A percentile compares a stretch with the other conserved stretches of the same genome.
Conservation (phyloP, 2,329 filamentous ascomycete species). For the Exophiala xenobiotica region DNA sequence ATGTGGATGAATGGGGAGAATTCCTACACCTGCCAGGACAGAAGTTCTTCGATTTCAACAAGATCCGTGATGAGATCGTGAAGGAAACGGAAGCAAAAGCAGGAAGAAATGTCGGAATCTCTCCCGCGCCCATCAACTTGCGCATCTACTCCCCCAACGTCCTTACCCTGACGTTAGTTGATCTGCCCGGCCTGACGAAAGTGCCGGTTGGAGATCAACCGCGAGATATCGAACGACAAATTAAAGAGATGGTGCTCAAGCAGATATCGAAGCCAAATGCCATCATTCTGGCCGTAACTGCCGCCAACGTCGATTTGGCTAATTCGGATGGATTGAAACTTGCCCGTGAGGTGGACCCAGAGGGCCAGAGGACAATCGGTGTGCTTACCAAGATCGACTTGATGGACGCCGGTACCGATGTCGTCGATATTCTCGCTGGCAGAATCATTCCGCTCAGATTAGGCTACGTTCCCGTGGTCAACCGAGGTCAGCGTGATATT, state of each 20-base stretch:
- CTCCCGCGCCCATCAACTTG: slow-evolving; percentile 92
- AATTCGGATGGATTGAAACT: slow-evolving; percentile 98
- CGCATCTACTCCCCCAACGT: slow-evolving; percentile 98
- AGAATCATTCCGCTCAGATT: slow-evolving; percentile 92
- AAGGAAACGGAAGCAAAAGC: slow-evolving; percentile 96
- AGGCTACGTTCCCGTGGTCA: slow-evolving; percentile 96
- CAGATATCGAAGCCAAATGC: slow-evolving; percentile 98
- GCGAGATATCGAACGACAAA: slow-evolving; percentile 93
- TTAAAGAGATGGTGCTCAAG: slow-evolving; percentile 96
- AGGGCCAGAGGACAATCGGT: slow-evolving; percentile 96
- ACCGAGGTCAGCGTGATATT: slow-evolving; percentile 95
- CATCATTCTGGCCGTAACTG: slow-evolving; percentile 93
- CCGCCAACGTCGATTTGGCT: slow-evolving; percentile 95
- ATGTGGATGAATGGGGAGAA: slow-evolving; percentile 96
- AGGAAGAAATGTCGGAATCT: slow-evolving; percentile 93
- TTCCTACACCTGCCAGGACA: slow-evolving; percentile 96
- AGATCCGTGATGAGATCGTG: slow-evolving; percentile 96
- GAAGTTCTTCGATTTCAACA: slow-evolving; percentile 97
- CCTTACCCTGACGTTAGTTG: slow-evolving; percentile 91
- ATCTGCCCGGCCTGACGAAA: slow-evolving; percentile 93
- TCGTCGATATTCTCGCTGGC: slow-evolving; percentile 96
- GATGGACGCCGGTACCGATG: slow-evolving; percentile 98
- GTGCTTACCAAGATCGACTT: slow-evolving; percentile 98
- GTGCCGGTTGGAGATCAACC: slow-evolving; percentile 96
- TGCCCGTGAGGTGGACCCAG: slow-evolving; percentile 92